A percentile compares a stretch with the other conserved stretches of the same genome.
Evolutionary conservation across 2,329 filamentous ascomycete genomes (phyloP).

Genomic region (Sarocladiaceae sp.): DNA sequence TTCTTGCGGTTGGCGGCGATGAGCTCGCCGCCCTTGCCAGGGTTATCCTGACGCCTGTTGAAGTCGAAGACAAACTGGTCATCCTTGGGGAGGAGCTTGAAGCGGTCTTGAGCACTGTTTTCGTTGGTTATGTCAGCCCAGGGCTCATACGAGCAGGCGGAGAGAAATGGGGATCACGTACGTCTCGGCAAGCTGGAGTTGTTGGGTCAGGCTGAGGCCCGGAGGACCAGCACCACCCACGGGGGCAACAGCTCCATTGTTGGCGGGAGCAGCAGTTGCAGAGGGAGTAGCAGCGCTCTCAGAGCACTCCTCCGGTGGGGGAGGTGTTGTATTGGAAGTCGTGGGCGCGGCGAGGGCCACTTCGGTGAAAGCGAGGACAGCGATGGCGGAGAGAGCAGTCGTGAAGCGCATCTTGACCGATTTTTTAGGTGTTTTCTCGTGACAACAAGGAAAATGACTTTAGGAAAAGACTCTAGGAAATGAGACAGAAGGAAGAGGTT

Average conservation of each 20-base stretch:
- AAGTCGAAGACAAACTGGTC: slow-evolving; percentile 45
- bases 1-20: slow-evolving; percentile 47
- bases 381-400: slow-evolving; percentile 24
- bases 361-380: slow-evolving; percentile 34
- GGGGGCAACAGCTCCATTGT: too few species aligned
- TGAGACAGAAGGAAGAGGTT: neutral
- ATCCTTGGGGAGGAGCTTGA: slow-evolving; percentile 35
- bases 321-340: neutral
- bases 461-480: neutral
- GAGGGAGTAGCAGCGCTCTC: too few species aligned
- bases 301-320: too few species aligned
- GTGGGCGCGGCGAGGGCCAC: slow-evolving; percentile 20
- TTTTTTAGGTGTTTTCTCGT: neutral
- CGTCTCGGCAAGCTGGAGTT: slow-evolving; percentile 33
- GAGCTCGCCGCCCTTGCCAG: slow-evolving; percentile 37
- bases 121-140: neutral
- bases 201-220: slow-evolving; percentile 24
- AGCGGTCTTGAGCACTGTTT: slow-evolving; percentile 35
- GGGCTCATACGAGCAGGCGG: neutral
- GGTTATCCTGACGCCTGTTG: slow-evolving; percentile 18
- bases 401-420: slow-evolving; percentile 28
- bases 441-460: neutral
- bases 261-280: slow-evolving; percentile 9
- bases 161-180: slow-evolving; percentile 16
- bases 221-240: neutral